A percentile compares a stretch with the other conserved stretches of the same genome.
Evolutionary conservation across 495 filamentous ascomycete genomes (phyloP).

Genomic region (Xanthoparmelia taractica): DNA sequence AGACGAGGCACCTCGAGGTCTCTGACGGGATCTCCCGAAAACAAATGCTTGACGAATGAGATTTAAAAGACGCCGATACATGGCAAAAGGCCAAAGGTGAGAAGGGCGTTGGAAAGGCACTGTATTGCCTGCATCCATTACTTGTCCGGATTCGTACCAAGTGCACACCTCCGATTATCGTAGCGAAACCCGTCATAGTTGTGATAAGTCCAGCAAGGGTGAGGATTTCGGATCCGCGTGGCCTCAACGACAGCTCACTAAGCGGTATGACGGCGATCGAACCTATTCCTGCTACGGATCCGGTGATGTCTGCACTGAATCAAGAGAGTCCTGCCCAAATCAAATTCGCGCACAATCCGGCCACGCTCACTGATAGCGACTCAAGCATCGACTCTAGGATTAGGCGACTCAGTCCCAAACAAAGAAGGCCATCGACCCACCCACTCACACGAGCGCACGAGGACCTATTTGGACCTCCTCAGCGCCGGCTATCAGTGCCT

Average conservation of each 20-base stretch:
- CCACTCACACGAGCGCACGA: not conserved
- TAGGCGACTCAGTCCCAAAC: not conserved
- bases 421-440: not conserved
- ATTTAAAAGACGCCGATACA: not conserved
- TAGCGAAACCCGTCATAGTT: not conserved
- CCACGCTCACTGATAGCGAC: not conserved
- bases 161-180: not conserved
- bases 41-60: not conserved
- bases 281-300: not conserved
- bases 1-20: not conserved
- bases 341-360: not conserved
- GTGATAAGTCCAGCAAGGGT: not conserved
- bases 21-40: not conserved
- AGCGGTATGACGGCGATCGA: not conserved
- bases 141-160: not conserved
- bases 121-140: slow-evolving; percentile 8
- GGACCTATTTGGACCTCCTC: not conserved
- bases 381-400: not conserved
- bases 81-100: not conserved
- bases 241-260: no score
- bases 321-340: not conserved
- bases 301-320: not conserved
- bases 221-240: not conserved
- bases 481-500: not conserved
- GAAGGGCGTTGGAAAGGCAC: not conserved